Percentiles rank a stretch among this genome's conserved stretches.
Evolutionary conservation across 768 basidiomycete species (phyloP).

Genomic region (Tephrocybe sp.): DNA sequence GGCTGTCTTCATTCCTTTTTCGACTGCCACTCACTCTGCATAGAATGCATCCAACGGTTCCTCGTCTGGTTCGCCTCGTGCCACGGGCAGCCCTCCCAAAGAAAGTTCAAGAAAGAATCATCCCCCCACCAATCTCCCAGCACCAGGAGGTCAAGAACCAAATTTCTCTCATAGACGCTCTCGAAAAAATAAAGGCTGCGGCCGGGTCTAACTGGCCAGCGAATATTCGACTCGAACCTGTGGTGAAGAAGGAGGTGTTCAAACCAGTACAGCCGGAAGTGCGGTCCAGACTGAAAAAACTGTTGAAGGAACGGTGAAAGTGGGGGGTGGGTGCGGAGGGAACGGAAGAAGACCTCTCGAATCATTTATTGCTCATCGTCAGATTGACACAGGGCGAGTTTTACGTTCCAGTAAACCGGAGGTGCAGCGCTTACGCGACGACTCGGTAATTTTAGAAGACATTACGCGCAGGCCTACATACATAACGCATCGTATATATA

Average conservation of each 20-base stretch:
- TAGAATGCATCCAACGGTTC: conserved; percentile 36
- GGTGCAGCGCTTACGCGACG: background rate
- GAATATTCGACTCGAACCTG: conserved; percentile 47
- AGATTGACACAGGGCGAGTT: too few species aligned
- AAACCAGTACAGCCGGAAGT: conserved; percentile 37
- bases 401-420: background rate
- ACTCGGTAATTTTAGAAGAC: too few species aligned
- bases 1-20: background rate
- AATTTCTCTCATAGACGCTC: conserved; percentile 33
- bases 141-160: conserved; percentile 30
- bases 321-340: background rate
- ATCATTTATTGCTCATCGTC: too few species aligned
- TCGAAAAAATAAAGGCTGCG: conserved; percentile 32
- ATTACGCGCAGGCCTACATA: too few species aligned
- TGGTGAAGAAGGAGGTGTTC: conserved; percentile 39
- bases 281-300: conserved; percentile 36
- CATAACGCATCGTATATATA: too few species aligned
- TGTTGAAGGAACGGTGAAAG: conserved; percentile 42
- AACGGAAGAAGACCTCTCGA: background rate
- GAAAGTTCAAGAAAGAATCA: conserved; percentile 26
- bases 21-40: background rate
- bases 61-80: conserved; percentile 36
- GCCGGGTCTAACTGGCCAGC: conserved; percentile 39
- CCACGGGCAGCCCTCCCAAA: conserved; percentile 32
- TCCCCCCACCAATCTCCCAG: conserved; percentile 33